A percentile compares a stretch with the other conserved stretches of the same genome.
Conservation (phyloP, 2,329 filamentous ascomycete species). For the Tolypocladium ovalisporum region DNA sequence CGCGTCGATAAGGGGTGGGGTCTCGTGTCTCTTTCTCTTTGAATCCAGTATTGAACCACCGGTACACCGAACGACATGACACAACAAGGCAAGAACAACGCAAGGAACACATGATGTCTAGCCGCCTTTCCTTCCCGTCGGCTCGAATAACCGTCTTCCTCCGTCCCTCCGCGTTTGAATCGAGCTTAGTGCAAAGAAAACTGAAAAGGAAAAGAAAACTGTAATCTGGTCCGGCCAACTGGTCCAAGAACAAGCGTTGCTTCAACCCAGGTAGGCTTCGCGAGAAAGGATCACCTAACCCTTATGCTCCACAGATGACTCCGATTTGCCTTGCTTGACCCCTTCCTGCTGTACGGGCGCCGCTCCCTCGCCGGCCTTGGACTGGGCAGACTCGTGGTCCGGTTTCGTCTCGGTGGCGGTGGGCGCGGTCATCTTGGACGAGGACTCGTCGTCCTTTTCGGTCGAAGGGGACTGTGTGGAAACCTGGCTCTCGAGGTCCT, state of each 20-base stretch:
- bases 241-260: neutral
- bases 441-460: constrained; percentile 6
- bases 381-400: constrained; percentile 4
- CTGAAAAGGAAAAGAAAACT: neutral
- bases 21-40: constrained; percentile 1
- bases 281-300: constrained; percentile 21
- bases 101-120: constrained; percentile 9
- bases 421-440: neutral
- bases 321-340: constrained; percentile 13
- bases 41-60: constrained; percentile 9
- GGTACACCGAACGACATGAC: constrained; percentile 7
- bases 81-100: constrained; percentile 5
- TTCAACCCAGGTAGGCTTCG: constrained; percentile 6
- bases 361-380: constrained; percentile 2
- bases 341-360: constrained; percentile 9
- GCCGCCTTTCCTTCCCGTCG: constrained; percentile 5
- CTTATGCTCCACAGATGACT: constrained; percentile 21
- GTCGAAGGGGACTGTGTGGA: constrained; percentile 39
- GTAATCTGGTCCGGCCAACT: neutral
- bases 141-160: neutral
- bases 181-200: constrained; percentile 2
- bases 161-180: constrained; percentile 1
- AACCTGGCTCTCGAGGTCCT: constrained; percentile 76
- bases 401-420: constrained; percentile 7
- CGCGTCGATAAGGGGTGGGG: neutral